Base-by-base conservation (phyloP, 1,284 basidiomycete genomes). In the Moesziomyces sp. region DNA sequence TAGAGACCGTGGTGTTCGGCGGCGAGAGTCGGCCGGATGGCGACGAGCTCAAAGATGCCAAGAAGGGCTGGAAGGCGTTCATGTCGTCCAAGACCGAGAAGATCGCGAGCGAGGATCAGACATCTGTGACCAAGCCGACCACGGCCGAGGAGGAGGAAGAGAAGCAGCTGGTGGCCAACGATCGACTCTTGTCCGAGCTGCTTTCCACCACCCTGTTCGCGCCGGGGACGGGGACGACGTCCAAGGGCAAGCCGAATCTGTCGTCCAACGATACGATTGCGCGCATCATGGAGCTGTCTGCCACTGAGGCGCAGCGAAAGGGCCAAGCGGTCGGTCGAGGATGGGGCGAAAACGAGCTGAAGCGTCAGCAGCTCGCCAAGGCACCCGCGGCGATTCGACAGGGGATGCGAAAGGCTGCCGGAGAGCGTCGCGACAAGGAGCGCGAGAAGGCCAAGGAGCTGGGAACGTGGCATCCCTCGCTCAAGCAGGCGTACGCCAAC, bases 201-300 rank as follows among this genome's bases (percentile, higher is more conserved):
- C 73, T 83, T 2, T 80, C 79, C 3, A 83, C 82, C 11, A 83
- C 82, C 5, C 74, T 83, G 0, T 83, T 83, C 54, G 81, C 82
- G 16, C 82, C 79, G 2, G 81, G 78, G 18, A 59, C 65, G 5
- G 63, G 61, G 8, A 69, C n/a, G 26, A 69, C 66, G 3, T 52
- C 69, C 3, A 65, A 70, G 19, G 62, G 69, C 40, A 78, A 78
- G 52, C 68, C 69, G 21, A 75, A 79, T 23, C 58, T 77, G 9
- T 76, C 76, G 3, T 79, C 78, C 9, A 77, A 76, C 59, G 80
- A 79, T 40, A 80, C 77, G 8, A 63, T 82, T 6, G 77, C 80
- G 5, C 68, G 79, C 9, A 71, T 81, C 45, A 58, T 79, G 58
- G 79, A 79, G 57, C 70, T 79, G 7, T 79, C 79, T 1, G 63